phyloP scores from a whole-genome alignment of 306 rosid species.

The Hippophae gyantsensis region DNA sequence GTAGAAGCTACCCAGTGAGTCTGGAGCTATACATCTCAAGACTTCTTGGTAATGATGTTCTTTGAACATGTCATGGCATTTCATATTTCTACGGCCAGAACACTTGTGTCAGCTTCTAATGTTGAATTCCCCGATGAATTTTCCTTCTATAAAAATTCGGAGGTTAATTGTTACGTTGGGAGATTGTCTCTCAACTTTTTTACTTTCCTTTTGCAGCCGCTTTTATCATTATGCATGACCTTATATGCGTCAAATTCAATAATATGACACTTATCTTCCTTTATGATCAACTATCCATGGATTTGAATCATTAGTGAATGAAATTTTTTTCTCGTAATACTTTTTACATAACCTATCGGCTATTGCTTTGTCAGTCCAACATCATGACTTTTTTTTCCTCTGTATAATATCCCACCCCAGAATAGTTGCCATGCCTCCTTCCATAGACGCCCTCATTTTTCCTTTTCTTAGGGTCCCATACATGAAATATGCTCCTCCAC shows the following conservation, averaged over 20 bases:
- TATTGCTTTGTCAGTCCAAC: too few relatives aligned
- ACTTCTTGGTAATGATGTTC: constrained; percentile 40
- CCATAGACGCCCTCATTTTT: too few relatives aligned
- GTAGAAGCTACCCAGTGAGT: constrained; percentile 48
- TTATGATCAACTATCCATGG: too few relatives aligned
- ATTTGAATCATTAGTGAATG: too few relatives aligned
- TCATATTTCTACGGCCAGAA: constrained; percentile 24
- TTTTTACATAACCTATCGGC: too few relatives aligned
- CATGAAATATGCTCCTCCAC: too few relatives aligned
- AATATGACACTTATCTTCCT: constrained; percentile 7
- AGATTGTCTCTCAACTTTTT: constrained; percentile 1
- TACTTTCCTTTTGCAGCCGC: constrained; percentile 14
- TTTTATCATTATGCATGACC: constrained; percentile 10
- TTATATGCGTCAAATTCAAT: constrained; percentile 5
- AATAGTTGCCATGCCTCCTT: too few relatives aligned
- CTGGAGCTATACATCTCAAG: constrained; percentile 15
- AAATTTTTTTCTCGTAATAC: too few relatives aligned
- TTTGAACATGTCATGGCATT: constrained; percentile 17
- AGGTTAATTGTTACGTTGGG: constrained; percentile 20
- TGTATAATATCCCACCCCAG: too few relatives aligned
- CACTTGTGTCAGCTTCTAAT: constrained; percentile 19
- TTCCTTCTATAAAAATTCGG: constrained; percentile 23
- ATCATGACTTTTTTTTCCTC: too few relatives aligned
- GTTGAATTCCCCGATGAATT: constrained; percentile 19
- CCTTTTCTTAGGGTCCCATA: too few relatives aligned